These are phyloP conservation scores for Glonium stellatum DNA, from an alignment of 495 filamentous ascomycete species.

Conservation along the genomic window DNA sequence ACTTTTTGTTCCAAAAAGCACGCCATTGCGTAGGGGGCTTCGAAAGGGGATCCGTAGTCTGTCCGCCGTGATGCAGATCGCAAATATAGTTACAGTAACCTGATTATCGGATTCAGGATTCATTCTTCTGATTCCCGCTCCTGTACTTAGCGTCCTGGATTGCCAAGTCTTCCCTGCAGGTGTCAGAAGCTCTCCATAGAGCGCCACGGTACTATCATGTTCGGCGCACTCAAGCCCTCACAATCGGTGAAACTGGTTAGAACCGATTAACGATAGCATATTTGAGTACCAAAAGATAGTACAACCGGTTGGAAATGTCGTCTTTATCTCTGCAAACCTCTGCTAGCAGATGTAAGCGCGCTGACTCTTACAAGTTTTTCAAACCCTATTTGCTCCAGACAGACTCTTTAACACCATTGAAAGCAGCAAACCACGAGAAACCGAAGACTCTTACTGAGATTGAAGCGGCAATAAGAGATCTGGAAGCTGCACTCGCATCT, in stretches of 20 bases:
- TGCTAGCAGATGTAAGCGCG: not conserved
- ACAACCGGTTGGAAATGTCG: not conserved
- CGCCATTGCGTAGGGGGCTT: not conserved
- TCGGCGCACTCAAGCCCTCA: not conserved
- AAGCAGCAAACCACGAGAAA: not conserved
- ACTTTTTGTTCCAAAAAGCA: not conserved
- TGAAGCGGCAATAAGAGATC: constrained; percentile 6
- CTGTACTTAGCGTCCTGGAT: not conserved
- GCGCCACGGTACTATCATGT: not conserved
- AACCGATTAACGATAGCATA: not conserved
- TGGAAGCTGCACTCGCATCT: not conserved
- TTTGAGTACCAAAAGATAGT: not conserved
- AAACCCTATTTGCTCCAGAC: not conserved
- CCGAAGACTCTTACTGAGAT: constrained; percentile 4
- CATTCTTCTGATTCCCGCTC: not conserved
- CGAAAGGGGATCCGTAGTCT: not conserved
- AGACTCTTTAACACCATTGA: not conserved
- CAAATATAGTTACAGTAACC: not conserved
- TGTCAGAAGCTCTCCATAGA: not conserved
- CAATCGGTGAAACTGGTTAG: not conserved
- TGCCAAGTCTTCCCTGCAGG: not conserved
- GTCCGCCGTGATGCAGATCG: not conserved
- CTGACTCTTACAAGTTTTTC: not conserved
- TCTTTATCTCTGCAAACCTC: not conserved
- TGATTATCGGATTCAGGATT: not conserved